Base-by-base conservation (phyloP, 768 basidiomycete genomes). In the Boletus sp. region DNA sequence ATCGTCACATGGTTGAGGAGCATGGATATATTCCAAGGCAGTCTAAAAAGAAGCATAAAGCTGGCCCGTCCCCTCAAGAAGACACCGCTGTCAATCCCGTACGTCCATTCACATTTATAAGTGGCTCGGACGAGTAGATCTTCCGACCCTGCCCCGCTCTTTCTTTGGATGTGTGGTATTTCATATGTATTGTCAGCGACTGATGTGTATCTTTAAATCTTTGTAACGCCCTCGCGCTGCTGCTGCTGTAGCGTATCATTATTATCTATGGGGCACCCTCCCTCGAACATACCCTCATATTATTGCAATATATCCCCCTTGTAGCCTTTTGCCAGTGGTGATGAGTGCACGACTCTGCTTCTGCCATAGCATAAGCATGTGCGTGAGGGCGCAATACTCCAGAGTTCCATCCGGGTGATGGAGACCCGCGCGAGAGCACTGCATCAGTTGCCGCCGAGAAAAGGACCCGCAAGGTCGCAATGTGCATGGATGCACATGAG, bases 1-100 rank as follows among this genome's bases (percentile, higher is more conserved):
- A 85, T 60, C 75, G 83, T 37, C 86, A 87, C 67, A 80, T 83
- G 71, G 75, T 79, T 18, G 73, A 77, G 11, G 71, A 66, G 18
- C 85, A 87, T 60, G 76, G 76, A 20, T 82, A 85, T 56, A 51
- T 77, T 18, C 80, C 83, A 3, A 77, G 74, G 46, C 71, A 76
- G 29, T 76, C 73, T 39, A 69, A 77, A 55, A 80, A 75, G 66
- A 81, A 79, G 59, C 76, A 77, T 35, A 75, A 74, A 62, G 71
- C 64, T n/a, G 66, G 68, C 7, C 61, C 69, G 44, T 61, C 68
- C n/a, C 56, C 63, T 10, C 71, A 70, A 57, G 74, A 64, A 8
- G 55, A 50, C 33, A 36, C 61, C 18, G 47, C 62, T 52, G 47
- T 57, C 14, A 67, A 73, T 45, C 61, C 74, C n/a, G 64, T 65